Evolutionary conservation across 2,329 filamentous ascomycete species (phyloP).

Genomic region (Claviceps quebecensis): DNA sequence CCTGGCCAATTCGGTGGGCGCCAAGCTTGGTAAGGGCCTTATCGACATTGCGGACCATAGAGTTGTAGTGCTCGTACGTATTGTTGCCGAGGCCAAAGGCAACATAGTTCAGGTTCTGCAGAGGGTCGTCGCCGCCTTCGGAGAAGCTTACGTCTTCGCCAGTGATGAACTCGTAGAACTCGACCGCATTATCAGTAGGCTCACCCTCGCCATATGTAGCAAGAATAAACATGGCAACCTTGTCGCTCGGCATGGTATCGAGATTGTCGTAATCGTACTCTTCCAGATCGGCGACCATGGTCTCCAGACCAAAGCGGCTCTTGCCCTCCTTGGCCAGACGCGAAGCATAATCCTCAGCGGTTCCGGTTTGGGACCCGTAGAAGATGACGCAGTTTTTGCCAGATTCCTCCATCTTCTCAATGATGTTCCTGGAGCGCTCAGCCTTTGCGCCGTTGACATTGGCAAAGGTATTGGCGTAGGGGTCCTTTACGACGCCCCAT

Average conservation of each 20-base stretch:
- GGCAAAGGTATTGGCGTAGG: conserved; percentile 65
- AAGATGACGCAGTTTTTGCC: conserved; percentile 97
- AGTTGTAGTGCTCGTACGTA: conserved; percentile 99
- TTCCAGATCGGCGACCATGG: conserved; percentile 95
- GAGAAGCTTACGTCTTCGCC: conserved; percentile 72
- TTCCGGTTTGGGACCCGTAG: conserved; percentile 96
- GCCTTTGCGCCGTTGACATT: conserved; percentile 57
- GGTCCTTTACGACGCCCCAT: conserved; percentile 80
- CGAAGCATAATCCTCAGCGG: conserved; percentile 95
- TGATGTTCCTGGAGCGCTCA: conserved; percentile 77
- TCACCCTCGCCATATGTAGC: conserved; percentile 98
- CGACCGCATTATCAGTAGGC: conserved; percentile 95
- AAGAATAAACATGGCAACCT: conserved; percentile 86
- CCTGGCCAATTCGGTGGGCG: conserved; percentile 68
- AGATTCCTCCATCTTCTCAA: conserved; percentile 91
- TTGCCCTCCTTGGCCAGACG: conserved; percentile 94
- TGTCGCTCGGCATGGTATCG: conserved; percentile 76
- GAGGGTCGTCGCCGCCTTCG: conserved; percentile 56
- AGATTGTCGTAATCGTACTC: conserved; percentile 96
- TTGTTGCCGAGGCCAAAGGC: conserved; percentile 96
- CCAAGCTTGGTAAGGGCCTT: conserved; percentile 69
- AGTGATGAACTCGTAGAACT: conserved; percentile 94
- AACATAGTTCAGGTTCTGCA: conserved; percentile 80
- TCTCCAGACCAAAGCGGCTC: conserved; percentile 89
- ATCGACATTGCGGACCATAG: conserved; percentile 88